Evolutionary conservation across 139 green algal genomes (phyloP).

Genomic region (Diplosphaera chodatii): DNA sequence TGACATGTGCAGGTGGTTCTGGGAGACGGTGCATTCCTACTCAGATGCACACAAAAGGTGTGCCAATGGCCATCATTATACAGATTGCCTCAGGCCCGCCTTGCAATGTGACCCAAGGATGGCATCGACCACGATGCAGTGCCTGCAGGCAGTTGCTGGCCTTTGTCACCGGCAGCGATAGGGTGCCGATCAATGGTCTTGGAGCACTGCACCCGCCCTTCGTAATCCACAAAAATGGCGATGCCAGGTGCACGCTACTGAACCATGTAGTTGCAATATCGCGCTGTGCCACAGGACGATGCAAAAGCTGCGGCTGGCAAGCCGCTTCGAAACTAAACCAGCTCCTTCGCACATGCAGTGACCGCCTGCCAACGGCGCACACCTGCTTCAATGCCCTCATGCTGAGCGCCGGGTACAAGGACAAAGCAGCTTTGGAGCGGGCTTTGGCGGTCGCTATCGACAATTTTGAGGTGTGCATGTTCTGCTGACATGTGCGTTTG

Average conservation of each 20-base stretch:
- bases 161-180: constrained; percentile 65
- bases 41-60: constrained; percentile 8
- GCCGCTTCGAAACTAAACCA: no score
- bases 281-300: no score
- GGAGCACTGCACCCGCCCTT: constrained; percentile 50
- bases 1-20: constrained; percentile 76
- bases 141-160: constrained; percentile 53
- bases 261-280: no score
- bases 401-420: neutral
- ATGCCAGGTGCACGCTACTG: constrained; percentile 29
- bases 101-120: no score
- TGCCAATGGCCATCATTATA: no score
- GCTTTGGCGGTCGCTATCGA: constrained; percentile 61
- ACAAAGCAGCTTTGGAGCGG: constrained; percentile 32
- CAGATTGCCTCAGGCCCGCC: no score
- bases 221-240: constrained; percentile 29
- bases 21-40: constrained; percentile 44
- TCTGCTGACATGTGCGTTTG: no score
- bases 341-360: no score
- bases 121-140: no score
- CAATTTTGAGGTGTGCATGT: constrained; percentile 56
- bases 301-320: no score
- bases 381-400: constrained; percentile 90
- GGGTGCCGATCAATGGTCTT: constrained; percentile 68
- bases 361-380: constrained; percentile 75